Evolutionary conservation across 192 early-diverging fungal genomes (phyloP), one percentile per base, ranked within the genome.

Genomic region (Coemansia furcata): DNA sequence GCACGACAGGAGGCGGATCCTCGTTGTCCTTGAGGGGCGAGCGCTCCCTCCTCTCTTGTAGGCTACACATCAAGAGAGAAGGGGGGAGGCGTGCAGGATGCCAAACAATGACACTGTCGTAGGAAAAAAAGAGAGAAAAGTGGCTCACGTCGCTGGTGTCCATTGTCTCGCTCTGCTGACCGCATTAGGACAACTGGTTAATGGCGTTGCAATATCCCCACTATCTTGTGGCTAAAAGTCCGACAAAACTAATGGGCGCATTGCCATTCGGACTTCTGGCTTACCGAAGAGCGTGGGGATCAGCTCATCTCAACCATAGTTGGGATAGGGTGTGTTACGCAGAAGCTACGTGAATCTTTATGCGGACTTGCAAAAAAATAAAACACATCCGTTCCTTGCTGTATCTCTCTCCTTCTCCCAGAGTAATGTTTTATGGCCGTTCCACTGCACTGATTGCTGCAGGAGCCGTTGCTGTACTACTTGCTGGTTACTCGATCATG

Each of bases 401-500:
- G 30, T 8, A 47, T 47, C 19, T 47, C 46, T 55, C n/a, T 47
- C 46, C 14, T 47, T 55, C 30, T 14, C 33, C 4, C 30, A 3
- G 29, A 17, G 14, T 14, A 29, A 36, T 67, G 19, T 35, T 60
- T 19, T 42, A 36, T 37, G 21, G 29, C 2, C 73, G 55, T 26
- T 50, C 55, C 7, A 32, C 30, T 2, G 4, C 59, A 9, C 17
- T 76, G 8, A 43, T 47, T 21, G 29, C 61, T n/a, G 59, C 68
- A 2, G 58, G 65, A 9, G 46, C 71, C 12, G 4, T 65, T 10
- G 37, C 62, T 42, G 54, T 49, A n/a, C 36, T 73, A 47, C 44
- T 39, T 5, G 66, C 60, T 26, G 73, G 65, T 40, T 66, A 65
- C 35, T 42, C 44, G 40, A 26, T 71, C 36, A 82, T 82, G 74